Evolutionary conservation across 306 rosid genomes (phyloP).

Genomic region (Lathyrus aphaca): DNA sequence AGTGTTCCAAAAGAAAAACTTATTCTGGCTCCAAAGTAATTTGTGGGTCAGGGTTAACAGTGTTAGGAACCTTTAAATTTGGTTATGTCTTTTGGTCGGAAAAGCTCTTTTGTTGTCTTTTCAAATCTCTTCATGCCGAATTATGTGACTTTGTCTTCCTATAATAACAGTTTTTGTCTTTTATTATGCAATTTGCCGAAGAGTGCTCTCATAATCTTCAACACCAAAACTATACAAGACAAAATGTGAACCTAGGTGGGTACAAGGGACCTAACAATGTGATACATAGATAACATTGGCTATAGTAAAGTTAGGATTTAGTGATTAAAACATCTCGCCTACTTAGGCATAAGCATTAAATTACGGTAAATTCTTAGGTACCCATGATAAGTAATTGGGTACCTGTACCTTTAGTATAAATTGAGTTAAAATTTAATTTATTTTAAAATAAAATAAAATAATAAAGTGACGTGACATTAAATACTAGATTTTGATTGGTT

Average conservation of each 20-base stretch:
- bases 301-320: neutral
- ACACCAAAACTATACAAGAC: conserved; percentile 47
- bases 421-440: too few relatives aligned
- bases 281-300: conserved; percentile 22
- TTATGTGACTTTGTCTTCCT: conserved; percentile 58
- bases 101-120: conserved; percentile 45
- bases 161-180: conserved; percentile 41
- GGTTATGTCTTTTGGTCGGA: conserved; percentile 81
- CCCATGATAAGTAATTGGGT: too few relatives aligned
- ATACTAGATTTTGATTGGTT: too few relatives aligned
- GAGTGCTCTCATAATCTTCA: conserved; percentile 40
- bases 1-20: conserved; percentile 62
- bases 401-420: too few relatives aligned
- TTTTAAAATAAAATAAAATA: too few relatives aligned
- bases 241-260: conserved; percentile 52
- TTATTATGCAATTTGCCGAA: conserved; percentile 28
- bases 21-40: conserved; percentile 50
- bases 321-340: neutral
- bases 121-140: conserved; percentile 56
- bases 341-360: neutral
- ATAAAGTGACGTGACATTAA: too few relatives aligned
- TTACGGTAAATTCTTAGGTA: too few relatives aligned
- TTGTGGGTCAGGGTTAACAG: conserved; percentile 65
- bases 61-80: conserved; percentile 52
- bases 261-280: conserved; percentile 39